A percentile compares a stretch with the other conserved stretches of the same genome.
These are phyloP conservation scores for Neonectria faginata DNA, from an alignment of 2,329 filamentous ascomycete genomes.

Conservation along the genomic window DNA sequence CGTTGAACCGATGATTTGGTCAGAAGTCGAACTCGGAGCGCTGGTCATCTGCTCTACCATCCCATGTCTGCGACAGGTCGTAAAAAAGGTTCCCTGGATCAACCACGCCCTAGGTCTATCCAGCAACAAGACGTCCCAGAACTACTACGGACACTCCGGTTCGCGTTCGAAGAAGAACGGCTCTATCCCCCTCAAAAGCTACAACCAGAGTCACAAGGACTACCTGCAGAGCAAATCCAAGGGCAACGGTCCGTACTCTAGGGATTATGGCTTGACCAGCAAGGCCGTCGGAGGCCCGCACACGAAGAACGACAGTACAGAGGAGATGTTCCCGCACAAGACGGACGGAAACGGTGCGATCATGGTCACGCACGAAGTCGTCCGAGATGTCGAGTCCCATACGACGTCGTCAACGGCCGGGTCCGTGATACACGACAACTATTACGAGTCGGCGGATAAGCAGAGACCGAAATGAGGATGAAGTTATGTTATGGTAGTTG, in stretches of 20 bases:
- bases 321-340: constrained; percentile 40
- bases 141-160: constrained; percentile 23
- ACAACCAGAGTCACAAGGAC: constrained; percentile 27
- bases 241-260: constrained; percentile 8
- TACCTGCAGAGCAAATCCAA: constrained; percentile 31
- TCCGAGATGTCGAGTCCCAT: constrained; percentile 32
- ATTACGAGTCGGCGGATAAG: constrained; percentile 14
- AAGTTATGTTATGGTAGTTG: not conserved
- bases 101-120: constrained; percentile 48
- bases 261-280: constrained; percentile 33
- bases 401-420: constrained; percentile 23
- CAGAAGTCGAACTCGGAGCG: constrained; percentile 47
- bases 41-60: constrained; percentile 50
- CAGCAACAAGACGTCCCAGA: constrained; percentile 29
- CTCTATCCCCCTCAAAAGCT: constrained; percentile 35
- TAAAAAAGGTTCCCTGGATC: constrained; percentile 46
- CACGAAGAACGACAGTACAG: constrained; percentile 37
- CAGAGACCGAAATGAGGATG: not conserved
- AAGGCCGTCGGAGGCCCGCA: constrained; percentile 32
- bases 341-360: constrained; percentile 37
- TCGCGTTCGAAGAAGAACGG: constrained; percentile 26
- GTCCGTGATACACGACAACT: constrained; percentile 25
- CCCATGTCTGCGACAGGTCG: constrained; percentile 47
- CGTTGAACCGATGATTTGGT: constrained; percentile 47
- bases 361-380: constrained; percentile 35